Conservation (phyloP, 2,329 filamentous ascomycete species). For the Pseudogymnoascus sp. region DNA sequence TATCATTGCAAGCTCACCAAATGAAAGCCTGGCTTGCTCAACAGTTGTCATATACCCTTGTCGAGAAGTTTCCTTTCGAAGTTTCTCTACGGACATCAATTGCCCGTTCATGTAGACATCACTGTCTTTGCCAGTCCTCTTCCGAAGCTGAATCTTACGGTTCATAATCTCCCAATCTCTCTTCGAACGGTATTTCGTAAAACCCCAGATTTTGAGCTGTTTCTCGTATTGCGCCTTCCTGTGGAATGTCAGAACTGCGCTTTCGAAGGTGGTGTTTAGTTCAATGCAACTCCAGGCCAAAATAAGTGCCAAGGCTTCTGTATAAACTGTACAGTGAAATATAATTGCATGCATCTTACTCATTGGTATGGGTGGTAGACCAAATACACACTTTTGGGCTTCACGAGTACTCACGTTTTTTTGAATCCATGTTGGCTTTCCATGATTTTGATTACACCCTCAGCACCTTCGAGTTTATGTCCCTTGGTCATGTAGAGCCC, state of each 20-base stretch:
- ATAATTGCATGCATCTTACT: not conserved
- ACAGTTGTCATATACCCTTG: not conserved
- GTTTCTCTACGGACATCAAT: conserved; percentile 5
- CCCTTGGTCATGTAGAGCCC: conserved; percentile 9
- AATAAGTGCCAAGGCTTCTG: not conserved
- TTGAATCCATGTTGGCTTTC: conserved; percentile 8
- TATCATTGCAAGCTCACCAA: not conserved
- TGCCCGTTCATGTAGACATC: conserved; percentile 3
- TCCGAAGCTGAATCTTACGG: not conserved
- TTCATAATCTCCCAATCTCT: conserved; percentile 10
- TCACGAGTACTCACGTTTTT: conserved; percentile 1
- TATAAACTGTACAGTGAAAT: not conserved
- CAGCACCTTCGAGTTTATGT: not conserved
- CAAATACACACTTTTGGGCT: not conserved
- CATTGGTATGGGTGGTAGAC: not conserved
- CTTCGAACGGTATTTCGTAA: conserved; percentile 10
- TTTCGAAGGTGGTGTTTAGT: not conserved
- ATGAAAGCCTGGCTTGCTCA: not conserved
- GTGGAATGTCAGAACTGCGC: not conserved
- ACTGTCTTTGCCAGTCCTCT: conserved; percentile 8
- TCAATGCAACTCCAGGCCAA: not conserved
- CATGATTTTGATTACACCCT: conserved; percentile 11
- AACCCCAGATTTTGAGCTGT: conserved; percentile 13
- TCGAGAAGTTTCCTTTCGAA: conserved; percentile 11
- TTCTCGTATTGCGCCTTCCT: conserved; percentile 14